Base-by-base conservation (phyloP, 129 eudicot species). In the Flaveria linearis region DNA sequence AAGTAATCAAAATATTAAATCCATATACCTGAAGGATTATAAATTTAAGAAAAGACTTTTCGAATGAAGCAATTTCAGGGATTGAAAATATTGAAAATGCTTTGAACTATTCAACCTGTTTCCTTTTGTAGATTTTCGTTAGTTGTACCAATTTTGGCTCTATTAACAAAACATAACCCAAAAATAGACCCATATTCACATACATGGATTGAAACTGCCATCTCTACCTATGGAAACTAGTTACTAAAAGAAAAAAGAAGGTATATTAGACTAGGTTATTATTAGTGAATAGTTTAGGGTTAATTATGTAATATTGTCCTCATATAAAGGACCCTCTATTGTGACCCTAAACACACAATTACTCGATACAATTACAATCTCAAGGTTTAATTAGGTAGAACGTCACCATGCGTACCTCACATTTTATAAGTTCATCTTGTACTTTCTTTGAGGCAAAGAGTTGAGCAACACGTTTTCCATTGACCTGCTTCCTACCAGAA, bases 361-460 rank as follows among this genome's bases (percentile, higher is more conserved):
- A 20, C 22, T 20, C 22, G 0, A 20, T 20, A 20, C 22, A 20
- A 20, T 20, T 20, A 20, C 22, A 20, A 20, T 20, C 22, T 20
- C 22, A 20, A 20, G 22, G 22, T 20, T 20, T 20, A 20, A 20
- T 20, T 20, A 20, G 22, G 45, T 57, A 26, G 66, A 16, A 46
- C 18, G 28, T 12, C 67, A 12, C 30, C 62, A 65, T 10, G 73
- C 68, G 62, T 89, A 90, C 97, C 97, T 93, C 96, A 25, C 81
- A 86, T 78, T 71, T 83, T 45, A 79, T 60, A 64, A 94, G 84
- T 78, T 91, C 96, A 23, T 91, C 90, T 79, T 78, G 93, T 74
- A 85, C 96, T 87, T 87, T 84, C 84, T 87, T 87, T 28, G 93
- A 87, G 73, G 84, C 76, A 84, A 93, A 87, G 66, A 90, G 86